Base-by-base conservation (phyloP, 2,329 filamentous ascomycete genomes). In the Emmonsiellopsis sp. region DNA sequence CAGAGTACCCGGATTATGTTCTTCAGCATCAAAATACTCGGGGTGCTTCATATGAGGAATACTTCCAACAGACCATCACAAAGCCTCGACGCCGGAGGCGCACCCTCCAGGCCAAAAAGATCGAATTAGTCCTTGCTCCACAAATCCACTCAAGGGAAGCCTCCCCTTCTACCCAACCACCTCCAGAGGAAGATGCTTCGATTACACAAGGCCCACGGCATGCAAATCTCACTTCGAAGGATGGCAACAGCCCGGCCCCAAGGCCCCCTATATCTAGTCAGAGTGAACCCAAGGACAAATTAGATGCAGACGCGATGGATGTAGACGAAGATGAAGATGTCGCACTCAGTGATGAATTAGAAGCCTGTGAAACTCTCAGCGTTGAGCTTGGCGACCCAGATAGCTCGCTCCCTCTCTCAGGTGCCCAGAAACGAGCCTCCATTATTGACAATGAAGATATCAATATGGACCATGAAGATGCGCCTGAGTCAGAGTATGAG, bases 301-400 rank as follows among this genome's bases (percentile, higher is more conserved):
- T 39, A 2, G 53, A 59, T 27, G 21, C 21, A 27, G 21, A 27
- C 21, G 21, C 21, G 17, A 39, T 46, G 7, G 33, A 53, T 44
- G 11, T 17, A 13, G 36, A 7, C 11, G 36, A 49, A 10, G 21
- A 40, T 14, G 7, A 31, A 32, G 11, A 17, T 9, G 36, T 14
- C 31, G 32, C 47, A 32, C 21, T 27, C 21, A 39, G 47, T 40
- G 47, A 49, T 40, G 34, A 49, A 21, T 17, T 49, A 11, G 60
- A 62, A 49, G 52, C 43, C 11, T 67, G 69, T 53, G 63, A 68
- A 52, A 67, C 62, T 37, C 67, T 67, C 33, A 72, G 69, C 51
- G 57, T 70, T 40, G 69, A 71, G 53, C 63, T 71, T 4, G 68
- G 68, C 17, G 64, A 66, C 36, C 61, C 64, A 5, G 59, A 62